Percentiles rank a stretch among this genome's conserved stretches.
These are phyloP conservation scores for Serendipita vermifera DNA, from an alignment of 768 basidiomycete species.

Conservation along the genomic window DNA sequence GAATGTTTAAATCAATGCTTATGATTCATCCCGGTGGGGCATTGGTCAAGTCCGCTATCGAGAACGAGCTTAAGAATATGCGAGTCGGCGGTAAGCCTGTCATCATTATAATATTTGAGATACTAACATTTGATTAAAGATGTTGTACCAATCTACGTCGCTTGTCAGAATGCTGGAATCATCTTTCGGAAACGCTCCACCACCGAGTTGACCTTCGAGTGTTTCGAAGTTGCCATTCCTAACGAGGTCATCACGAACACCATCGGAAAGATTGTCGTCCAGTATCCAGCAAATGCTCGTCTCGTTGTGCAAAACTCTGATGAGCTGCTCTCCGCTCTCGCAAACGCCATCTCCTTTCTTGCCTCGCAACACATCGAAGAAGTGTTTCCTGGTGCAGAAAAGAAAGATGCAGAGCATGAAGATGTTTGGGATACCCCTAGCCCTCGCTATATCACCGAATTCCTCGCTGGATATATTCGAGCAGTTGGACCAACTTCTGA, in stretches of 20 bases:
- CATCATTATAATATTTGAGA: conserved; percentile 1
- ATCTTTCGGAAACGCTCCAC: conserved; percentile 16
- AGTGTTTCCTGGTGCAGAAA: conserved; percentile 25
- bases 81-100: not conserved
- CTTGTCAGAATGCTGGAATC: conserved; percentile 37
- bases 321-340: conserved; percentile 17
- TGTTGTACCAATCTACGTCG: conserved; percentile 27
- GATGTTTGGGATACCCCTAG: conserved; percentile 32
- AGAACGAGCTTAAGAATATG: not conserved
- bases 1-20: not conserved
- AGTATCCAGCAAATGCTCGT: conserved; percentile 35
- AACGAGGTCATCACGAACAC: conserved; percentile 26
- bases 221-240: conserved; percentile 34
- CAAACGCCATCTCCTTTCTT: conserved; percentile 30
- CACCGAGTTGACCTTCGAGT: conserved; percentile 28
- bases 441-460: conserved; percentile 37
- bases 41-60: not conserved
- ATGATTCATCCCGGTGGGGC: not conserved
- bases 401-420: conserved; percentile 18
- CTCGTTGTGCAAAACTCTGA: conserved; percentile 23
- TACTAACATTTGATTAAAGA: conserved; percentile 29
- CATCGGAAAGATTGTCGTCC: conserved; percentile 33
- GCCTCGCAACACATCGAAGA: conserved; percentile 23
- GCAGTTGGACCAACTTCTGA: conserved; percentile 24
- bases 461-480: conserved; percentile 37